Evolutionary conservation across 257 asterid genomes (phyloP).

Genomic region (Penstemon barbatus): DNA sequence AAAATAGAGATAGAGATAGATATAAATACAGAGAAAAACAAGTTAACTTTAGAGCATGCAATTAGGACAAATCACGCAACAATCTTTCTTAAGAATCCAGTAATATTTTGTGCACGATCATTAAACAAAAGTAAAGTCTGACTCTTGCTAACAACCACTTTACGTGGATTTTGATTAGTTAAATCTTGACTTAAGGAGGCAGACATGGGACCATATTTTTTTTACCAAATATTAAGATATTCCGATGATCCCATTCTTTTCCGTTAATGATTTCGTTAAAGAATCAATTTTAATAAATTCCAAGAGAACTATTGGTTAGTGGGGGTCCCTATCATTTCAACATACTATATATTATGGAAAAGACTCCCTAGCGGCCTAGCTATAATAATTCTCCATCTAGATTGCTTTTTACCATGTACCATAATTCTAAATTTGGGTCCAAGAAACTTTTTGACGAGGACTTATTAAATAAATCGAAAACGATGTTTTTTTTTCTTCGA

Average conservation of each 20-base stretch:
- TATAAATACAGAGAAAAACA: no score
- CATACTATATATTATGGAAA: no score
- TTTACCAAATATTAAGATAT: slow-evolving; percentile 34
- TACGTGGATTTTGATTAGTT: slow-evolving; percentile 34
- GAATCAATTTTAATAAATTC: slow-evolving; percentile 4
- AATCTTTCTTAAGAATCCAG: neutral
- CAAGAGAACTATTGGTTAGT: no score
- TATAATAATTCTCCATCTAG: no score
- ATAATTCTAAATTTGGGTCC: no score
- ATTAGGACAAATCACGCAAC: neutral
- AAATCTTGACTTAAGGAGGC: slow-evolving; percentile 34
- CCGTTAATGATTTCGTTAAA: slow-evolving; percentile 20
- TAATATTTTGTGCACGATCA: slow-evolving; percentile 29
- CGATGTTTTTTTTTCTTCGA: no score
- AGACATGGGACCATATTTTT: slow-evolving; percentile 32
- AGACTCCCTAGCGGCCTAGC: no score
- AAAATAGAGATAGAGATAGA: neutral
- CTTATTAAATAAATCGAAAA: no score
- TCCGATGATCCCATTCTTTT: slow-evolving; percentile 30
- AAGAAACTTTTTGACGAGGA: no score
- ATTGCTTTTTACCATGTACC: no score
- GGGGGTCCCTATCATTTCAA: no score
- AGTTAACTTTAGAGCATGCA: neutral
- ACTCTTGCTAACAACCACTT: slow-evolving; percentile 24
- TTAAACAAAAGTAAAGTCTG: slow-evolving; percentile 34